A percentile compares a stretch with the other conserved stretches of the same genome.
Evolutionary conservation across 2,329 filamentous ascomycete genomes (phyloP).

Genomic region (Harringtonia lauricola): DNA sequence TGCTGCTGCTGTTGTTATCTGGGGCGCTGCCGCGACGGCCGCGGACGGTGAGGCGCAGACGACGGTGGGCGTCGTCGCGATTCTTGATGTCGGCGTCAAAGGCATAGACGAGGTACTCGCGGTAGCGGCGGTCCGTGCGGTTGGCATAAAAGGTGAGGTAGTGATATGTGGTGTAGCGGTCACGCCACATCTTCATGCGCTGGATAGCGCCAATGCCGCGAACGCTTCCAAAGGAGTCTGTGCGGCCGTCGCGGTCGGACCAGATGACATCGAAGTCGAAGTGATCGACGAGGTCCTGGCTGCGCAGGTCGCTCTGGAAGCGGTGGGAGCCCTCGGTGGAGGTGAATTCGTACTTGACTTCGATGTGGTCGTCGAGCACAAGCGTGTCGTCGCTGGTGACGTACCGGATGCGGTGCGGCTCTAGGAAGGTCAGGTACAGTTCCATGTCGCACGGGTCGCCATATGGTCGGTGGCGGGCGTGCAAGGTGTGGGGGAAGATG

Average conservation of each 20-base stretch:
- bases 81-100: slow-evolving; percentile 36
- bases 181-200: slow-evolving; percentile 40
- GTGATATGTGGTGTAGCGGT: slow-evolving; percentile 34
- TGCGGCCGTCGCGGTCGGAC: slow-evolving; percentile 37
- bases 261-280: slow-evolving; percentile 42
- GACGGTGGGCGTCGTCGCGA: slow-evolving; percentile 33
- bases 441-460: slow-evolving; percentile 38
- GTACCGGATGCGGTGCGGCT: slow-evolving; percentile 37
- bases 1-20: slow-evolving; percentile 18
- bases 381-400: slow-evolving; percentile 33
- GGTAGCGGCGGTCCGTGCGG: slow-evolving; percentile 32
- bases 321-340: slow-evolving; percentile 33
- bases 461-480: slow-evolving; percentile 38
- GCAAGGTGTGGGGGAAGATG: slow-evolving; percentile 36
- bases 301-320: slow-evolving; percentile 37
- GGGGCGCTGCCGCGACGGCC: slow-evolving; percentile 29
- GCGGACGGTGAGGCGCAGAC: slow-evolving; percentile 30
- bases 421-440: slow-evolving; percentile 34
- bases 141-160: slow-evolving; percentile 33
- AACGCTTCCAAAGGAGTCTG: slow-evolving; percentile 37
- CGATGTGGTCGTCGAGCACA: slow-evolving; percentile 35
- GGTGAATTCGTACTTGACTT: slow-evolving; percentile 40
- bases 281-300: slow-evolving; percentile 36
- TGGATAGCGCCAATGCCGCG: slow-evolving; percentile 40
- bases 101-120: slow-evolving; percentile 34